Conservation (phyloP, 2,329 filamentous ascomycete genomes). For the Gnomoniopsis sp. region DNA sequence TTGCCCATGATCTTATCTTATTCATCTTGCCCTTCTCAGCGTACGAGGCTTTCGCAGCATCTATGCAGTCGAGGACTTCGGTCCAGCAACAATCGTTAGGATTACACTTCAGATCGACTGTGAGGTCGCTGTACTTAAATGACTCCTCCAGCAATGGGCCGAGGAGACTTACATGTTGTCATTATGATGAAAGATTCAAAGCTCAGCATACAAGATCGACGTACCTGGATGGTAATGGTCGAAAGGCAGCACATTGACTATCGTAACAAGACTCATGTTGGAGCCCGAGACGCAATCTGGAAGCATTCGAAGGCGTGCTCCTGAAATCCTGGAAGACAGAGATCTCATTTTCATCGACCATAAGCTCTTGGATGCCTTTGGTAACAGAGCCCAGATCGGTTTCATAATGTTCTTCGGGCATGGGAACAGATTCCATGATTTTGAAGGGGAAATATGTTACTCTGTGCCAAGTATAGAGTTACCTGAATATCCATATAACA, state of each 20-base stretch:
- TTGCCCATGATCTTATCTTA: neutral
- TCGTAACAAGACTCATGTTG: neutral
- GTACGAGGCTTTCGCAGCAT: neutral
- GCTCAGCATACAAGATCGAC: neutral
- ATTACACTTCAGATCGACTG: neutral
- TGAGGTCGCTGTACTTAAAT: neutral
- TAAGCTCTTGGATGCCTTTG: too few relatives aligned
- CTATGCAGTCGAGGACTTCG: neutral
- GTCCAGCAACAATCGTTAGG: constrained; percentile 1
- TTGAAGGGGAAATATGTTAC: too few relatives aligned
- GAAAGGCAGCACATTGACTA: neutral
- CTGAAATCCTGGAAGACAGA: too few relatives aligned
- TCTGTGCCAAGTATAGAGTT: too few relatives aligned
- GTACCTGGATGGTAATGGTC: neutral
- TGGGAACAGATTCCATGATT: too few relatives aligned
- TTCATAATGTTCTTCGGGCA: too few relatives aligned
- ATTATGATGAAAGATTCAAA: too few relatives aligned
- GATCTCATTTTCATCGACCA: too few relatives aligned
- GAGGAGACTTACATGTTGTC: neutral
- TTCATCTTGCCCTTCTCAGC: neutral
- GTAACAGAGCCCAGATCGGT: too few relatives aligned
- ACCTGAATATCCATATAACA: too few relatives aligned
- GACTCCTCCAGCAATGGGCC: neutral
- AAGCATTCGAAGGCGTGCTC: neutral
- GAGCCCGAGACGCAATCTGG: neutral